Percentiles rank a stretch among this genome's conserved stretches.
phyloP scores from a whole-genome alignment of 352 stramenopile species.

The Globisporangium paddicum region DNA sequence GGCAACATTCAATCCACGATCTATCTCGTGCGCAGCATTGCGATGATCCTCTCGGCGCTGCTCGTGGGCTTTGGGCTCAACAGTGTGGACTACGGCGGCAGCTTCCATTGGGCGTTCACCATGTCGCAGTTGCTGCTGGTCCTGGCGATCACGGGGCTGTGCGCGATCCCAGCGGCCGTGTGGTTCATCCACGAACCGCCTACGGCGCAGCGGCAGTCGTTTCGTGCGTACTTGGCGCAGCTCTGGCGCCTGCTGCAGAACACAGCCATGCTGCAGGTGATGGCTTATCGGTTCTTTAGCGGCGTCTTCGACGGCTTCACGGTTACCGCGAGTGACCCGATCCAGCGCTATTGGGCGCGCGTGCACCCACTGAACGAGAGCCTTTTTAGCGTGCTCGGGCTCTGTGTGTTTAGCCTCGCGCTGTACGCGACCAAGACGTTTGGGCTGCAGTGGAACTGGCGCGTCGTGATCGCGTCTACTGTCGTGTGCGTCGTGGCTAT shows the following conservation, averaged over 20 bases:
- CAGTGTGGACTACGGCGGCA: conserved; percentile 28
- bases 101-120: conserved; percentile 27
- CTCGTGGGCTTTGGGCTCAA: conserved; percentile 37
- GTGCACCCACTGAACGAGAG: conserved; percentile 35
- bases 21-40: conserved; percentile 32
- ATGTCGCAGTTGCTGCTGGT: conserved; percentile 23
- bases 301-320: conserved; percentile 31
- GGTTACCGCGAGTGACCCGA: conserved; percentile 20
- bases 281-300: conserved; percentile 38
- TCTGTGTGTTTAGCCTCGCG: conserved; percentile 22
- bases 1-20: conserved; percentile 38
- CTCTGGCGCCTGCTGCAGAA: conserved; percentile 27
- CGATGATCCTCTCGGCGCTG: conserved; percentile 25
- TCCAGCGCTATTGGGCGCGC: conserved; percentile 30
- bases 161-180: conserved; percentile 17
- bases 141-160: conserved; percentile 14
- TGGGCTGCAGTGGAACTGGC: conserved; percentile 38
- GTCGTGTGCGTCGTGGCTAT: conserved; percentile 22
- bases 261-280: conserved; percentile 32
- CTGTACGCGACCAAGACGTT: conserved; percentile 22
- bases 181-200: conserved; percentile 20
- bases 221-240: conserved; percentile 16
- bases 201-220: conserved; percentile 1
- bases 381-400: conserved; percentile 22
- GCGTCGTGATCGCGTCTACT: conserved; percentile 20